A percentile compares a stretch with the other conserved stretches of the same genome.
Conservation (phyloP, 768 basidiomycete species). For the Leccinum boreale region DNA sequence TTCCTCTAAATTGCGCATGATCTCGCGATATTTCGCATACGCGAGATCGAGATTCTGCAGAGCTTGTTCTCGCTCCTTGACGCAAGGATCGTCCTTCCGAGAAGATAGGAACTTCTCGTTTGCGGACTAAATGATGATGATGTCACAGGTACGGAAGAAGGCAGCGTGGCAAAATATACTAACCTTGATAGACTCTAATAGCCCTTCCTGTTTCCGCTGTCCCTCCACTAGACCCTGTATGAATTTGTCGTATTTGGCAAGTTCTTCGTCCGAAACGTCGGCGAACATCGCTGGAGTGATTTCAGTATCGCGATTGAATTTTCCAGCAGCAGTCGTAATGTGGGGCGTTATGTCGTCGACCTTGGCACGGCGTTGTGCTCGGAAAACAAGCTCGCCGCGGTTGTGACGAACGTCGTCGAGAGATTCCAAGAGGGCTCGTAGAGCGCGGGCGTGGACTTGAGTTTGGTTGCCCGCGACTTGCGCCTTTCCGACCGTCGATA, state of each 20-base stretch:
- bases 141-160: background rate
- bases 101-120: slow-evolving; percentile 76
- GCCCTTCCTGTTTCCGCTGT: slow-evolving; percentile 57
- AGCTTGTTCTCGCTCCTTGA: slow-evolving; percentile 79
- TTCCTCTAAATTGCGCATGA: slow-evolving; percentile 80
- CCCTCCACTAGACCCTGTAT: slow-evolving; percentile 54
- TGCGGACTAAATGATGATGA: slow-evolving; percentile 40
- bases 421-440: slow-evolving; percentile 74
- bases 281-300: slow-evolving; percentile 87
- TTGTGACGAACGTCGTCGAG: slow-evolving; percentile 68
- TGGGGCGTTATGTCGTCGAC: slow-evolving; percentile 72
- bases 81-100: slow-evolving; percentile 68
- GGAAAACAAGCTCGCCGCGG: slow-evolving; percentile 58
- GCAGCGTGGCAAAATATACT: slow-evolving; percentile 28
- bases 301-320: slow-evolving; percentile 63
- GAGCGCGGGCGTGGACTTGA: slow-evolving; percentile 59
- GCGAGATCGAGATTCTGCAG: slow-evolving; percentile 82
- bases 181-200: slow-evolving; percentile 67
- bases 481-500: slow-evolving; percentile 28
- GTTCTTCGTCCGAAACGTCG: slow-evolving; percentile 70
- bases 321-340: slow-evolving; percentile 62
- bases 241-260: slow-evolving; percentile 79
- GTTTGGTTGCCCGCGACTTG: slow-evolving; percentile 47
- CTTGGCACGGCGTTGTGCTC: slow-evolving; percentile 58
- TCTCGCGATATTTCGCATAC: slow-evolving; percentile 85